Conservation (phyloP, 2,329 filamentous ascomycete species). For the Raffaelea deltoideospora region DNA sequence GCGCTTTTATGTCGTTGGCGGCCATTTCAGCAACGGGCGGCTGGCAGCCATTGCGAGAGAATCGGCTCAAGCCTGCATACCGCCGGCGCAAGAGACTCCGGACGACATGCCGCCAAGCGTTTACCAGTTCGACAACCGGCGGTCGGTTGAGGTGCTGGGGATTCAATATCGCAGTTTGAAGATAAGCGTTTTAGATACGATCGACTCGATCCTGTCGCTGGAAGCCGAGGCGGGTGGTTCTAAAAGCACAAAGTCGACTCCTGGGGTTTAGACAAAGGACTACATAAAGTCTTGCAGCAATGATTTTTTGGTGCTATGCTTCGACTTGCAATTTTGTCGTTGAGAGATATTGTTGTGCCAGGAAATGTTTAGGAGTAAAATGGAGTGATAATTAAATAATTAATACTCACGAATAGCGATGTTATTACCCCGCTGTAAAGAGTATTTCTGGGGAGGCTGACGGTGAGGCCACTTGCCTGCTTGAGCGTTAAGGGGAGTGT, state of each 20-base stretch:
- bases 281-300: not conserved
- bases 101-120: slow-evolving; percentile 29
- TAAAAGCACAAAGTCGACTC: no score
- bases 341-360: no score
- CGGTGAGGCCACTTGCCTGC: no score
- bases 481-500: no score
- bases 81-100: slow-evolving; percentile 16
- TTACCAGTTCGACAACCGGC: slow-evolving; percentile 39
- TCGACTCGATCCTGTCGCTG: slow-evolving; percentile 21
- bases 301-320: not conserved
- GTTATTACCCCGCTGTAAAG: no score
- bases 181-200: slow-evolving; percentile 43
- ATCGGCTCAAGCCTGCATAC: slow-evolving; percentile 32
- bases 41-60: slow-evolving; percentile 40
- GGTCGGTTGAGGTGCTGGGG: slow-evolving; percentile 39
- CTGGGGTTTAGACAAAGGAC: not conserved
- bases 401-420: no score
- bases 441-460: no score
- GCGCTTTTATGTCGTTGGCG: slow-evolving; percentile 48
- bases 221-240: no score
- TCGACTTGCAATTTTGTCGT: no score
- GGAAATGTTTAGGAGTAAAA: no score
- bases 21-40: slow-evolving; percentile 44
- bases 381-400: no score
- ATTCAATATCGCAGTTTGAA: slow-evolving; percentile 43